Evolutionary conservation across 257 asterid genomes (phyloP), one percentile per base, ranked within the genome.

Genomic region (Salvia splendens): DNA sequence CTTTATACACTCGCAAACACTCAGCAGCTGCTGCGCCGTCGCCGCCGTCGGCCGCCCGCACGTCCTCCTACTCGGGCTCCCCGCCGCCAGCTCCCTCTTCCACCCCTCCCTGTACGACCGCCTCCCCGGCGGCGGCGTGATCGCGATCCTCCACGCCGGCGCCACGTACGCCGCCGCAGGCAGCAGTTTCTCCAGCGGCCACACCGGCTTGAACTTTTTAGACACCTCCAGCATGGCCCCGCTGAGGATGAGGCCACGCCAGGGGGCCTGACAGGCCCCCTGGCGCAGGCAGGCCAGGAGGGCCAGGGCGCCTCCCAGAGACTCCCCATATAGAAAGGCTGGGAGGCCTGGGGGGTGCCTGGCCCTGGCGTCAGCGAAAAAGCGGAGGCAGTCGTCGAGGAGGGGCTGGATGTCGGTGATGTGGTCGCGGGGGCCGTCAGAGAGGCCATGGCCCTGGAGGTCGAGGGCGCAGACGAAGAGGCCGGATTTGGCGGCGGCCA

Each of bases 171-270:
- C 95, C 0, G 81, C 96, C 9, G 80, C 8, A 0, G 92, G 96
- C 9, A 89, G 87, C 2, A 92, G 57, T 64, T 78, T 83, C 78
- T 92, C 96, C 0, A 89, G 38, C 42, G 98, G 98, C 98, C 96
- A 89, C 0, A 83, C 30, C 0, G 94, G 96, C 52, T 70, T 87
- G 74, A 75, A 80, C 28, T 89, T 92, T 53, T 38, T 76, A 0
- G 98, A 85, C 6, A 92, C 77, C 46, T 86, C 91, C n/a, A 83
- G 84, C 96, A 92, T 84, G 0, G 95, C 83, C 12, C 95, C 96
- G 28, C 95, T 86, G 38, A 89, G 32, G 6, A 92, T 49, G 73
- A 92, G 52, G 2, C 96, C 96, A 20, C 77, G 84, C 98, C 98
- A 92, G 6, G 30, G 30, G 30, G 72, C 75, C 5, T n/a, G n/a